phyloP scores from a whole-genome alignment of 1,284 basidiomycete species.

The Fomitopsis palustris region DNA sequence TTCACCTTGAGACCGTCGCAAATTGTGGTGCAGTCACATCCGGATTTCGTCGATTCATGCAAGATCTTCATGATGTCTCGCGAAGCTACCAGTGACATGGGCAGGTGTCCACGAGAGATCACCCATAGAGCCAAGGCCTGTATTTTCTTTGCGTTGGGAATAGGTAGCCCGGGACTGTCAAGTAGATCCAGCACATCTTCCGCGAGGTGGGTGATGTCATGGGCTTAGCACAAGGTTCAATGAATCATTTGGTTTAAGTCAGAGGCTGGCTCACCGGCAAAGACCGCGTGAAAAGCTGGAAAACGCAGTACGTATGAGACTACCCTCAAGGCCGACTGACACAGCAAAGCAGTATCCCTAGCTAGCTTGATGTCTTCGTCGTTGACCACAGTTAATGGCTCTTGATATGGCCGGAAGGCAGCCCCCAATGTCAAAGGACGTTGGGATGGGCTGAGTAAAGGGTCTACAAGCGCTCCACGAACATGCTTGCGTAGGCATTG shows the following conservation, averaged over 20 bases:
- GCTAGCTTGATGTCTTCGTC: slow-evolving; percentile 38
- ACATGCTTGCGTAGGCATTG: slow-evolving; percentile 47
- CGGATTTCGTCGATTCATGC: slow-evolving; percentile 27
- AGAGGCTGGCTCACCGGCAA: slow-evolving; percentile 40
- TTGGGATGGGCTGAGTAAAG: slow-evolving; percentile 19
- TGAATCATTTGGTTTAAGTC: background rate
- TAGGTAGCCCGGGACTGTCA: slow-evolving; percentile 32
- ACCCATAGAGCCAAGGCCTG: slow-evolving; percentile 45
- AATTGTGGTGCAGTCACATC: slow-evolving; percentile 2
- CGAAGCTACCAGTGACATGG: slow-evolving; percentile 32
- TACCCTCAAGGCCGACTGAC: slow-evolving; percentile 47
- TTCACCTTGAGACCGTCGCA: slow-evolving; percentile 43
- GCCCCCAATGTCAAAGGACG: background rate
- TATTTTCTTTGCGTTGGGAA: slow-evolving; percentile 41
- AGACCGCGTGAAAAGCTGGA: slow-evolving; percentile 38
- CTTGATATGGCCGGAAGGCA: background rate
- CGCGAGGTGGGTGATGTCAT: slow-evolving; percentile 41
- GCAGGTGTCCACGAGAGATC: slow-evolving; percentile 45
- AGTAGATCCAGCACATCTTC: slow-evolving; percentile 33
- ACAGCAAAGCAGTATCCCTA: slow-evolving; percentile 40
- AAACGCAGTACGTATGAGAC: slow-evolving; percentile 46
- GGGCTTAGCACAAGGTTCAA: slow-evolving; percentile 24
- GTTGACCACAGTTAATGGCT: slow-evolving; percentile 10
- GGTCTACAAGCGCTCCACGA: slow-evolving; percentile 37
- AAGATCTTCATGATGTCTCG: slow-evolving; percentile 32